Base-by-base conservation (phyloP, 2,329 filamentous ascomycete species). In the Incumbomyces delicatus region DNA sequence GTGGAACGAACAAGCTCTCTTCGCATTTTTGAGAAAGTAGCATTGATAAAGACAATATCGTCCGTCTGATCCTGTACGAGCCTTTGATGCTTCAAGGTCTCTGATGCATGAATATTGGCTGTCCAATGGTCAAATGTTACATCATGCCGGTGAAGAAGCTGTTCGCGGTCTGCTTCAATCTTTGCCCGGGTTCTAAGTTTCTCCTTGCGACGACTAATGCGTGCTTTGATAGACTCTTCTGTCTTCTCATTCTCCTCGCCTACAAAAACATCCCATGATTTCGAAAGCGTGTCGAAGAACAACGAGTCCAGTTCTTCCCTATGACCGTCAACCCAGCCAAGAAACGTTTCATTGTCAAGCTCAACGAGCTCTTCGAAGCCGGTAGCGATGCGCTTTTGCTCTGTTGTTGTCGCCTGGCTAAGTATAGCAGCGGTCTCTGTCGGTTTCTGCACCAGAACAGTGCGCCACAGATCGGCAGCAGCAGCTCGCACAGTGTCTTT, bases 41-140 rank as follows among this genome's bases (percentile, higher is more conserved):
- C 80, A 35, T 79, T 78, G 50, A 94, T 76, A 60, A 87, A 95
- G 1, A 76, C 74, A 48, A 86, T 76, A 58, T 89, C 90, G 60
- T 98, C 92, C 57, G 95, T 88, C 58, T 95, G 87, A 58, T 98
- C 94, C 64, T 98, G 92, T 45, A 88, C 68, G 13, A 86, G 76
- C 51, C 92, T 77, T 62, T 96, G 90, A 54, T 94, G 83, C 62
- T 95, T 96, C 60, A 90, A 78, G 54, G 92, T 83, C 62, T 98
- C 92, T 0, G 90, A 87, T 41, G 84, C 81, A 63, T 90, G 92
- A 34, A 98, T 95, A 58, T 95, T 96, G 57, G 89, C 87, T 70
- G 90, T 85, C 92, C 90, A 98, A 49, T 90, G 83, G 34, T 79
- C 83, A 47, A 92, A 90, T 1, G 87, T 85, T 54, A 85, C 80